Percentiles rank a stretch among this genome's conserved stretches.
These are phyloP conservation scores for Exophiala sp. DNA, from an alignment of 2,329 filamentous ascomycete genomes.

Conservation along the genomic window DNA sequence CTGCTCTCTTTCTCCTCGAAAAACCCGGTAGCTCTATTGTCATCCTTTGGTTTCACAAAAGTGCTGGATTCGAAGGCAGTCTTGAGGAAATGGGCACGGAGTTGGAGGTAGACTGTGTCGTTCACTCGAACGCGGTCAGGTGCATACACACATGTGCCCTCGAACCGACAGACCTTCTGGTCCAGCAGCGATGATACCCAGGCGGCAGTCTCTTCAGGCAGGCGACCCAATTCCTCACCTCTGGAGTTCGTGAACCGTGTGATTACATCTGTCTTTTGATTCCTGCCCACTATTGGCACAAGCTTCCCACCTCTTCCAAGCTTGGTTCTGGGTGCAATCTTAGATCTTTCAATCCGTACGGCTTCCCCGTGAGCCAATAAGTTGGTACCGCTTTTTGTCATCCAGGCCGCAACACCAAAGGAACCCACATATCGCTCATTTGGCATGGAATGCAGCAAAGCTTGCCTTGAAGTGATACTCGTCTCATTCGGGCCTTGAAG, in stretches of 20 bases:
- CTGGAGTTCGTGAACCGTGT: constrained; percentile 79
- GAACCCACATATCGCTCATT: constrained; percentile 74
- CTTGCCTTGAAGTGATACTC: constrained; percentile 22
- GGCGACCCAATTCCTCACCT: constrained; percentile 76
- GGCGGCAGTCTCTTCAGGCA: constrained; percentile 77
- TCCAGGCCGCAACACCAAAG: constrained; percentile 88
- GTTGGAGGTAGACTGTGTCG: constrained; percentile 87
- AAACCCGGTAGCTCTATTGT: constrained; percentile 65
- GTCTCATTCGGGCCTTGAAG: not conserved
- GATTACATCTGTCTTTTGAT: constrained; percentile 72
- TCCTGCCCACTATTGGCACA: constrained; percentile 38
- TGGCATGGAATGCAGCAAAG: constrained; percentile 43
- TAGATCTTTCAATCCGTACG: constrained; percentile 83
- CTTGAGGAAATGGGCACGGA: constrained; percentile 68
- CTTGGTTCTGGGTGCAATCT: constrained; percentile 56
- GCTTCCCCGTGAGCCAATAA: constrained; percentile 73
- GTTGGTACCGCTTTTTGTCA: constrained; percentile 71
- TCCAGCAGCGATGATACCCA: constrained; percentile 94
- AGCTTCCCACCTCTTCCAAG: constrained; percentile 43
- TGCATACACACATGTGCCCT: constrained; percentile 81
- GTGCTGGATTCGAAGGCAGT: constrained; percentile 64
- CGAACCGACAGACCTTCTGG: constrained; percentile 79
- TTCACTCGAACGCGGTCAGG: constrained; percentile 81
- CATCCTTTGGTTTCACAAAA: constrained; percentile 57
- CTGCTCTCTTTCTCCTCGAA: constrained; percentile 80